Base-by-base conservation (phyloP, 371 early-diverging fungal genomes). In the Actinomortierella ambigua region DNA sequence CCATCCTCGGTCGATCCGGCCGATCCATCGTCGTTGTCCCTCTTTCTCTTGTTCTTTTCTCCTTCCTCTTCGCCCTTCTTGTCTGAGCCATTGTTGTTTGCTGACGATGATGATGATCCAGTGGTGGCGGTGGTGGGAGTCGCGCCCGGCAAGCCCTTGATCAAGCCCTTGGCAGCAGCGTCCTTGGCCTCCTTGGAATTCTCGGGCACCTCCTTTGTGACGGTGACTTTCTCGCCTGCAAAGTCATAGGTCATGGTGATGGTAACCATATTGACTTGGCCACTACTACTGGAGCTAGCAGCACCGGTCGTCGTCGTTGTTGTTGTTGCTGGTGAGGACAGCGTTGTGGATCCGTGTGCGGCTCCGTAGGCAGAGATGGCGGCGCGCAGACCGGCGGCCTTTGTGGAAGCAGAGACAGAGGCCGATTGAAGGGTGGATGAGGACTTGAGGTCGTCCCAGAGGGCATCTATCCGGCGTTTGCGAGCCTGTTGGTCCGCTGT, bases 391-490 rank as follows among this genome's bases (percentile, higher is more conserved):
- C 64, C 66, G 23, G 64, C 64, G 24, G 53, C 57, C 17, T 64
- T 75, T 18, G 53, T 39, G 14, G 39, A 50, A 0, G 52, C 24
- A 14, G 43, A 46, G 5, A 42, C 50, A 4, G 64, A 64, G 44
- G 63, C 49, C 17, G 26, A 58, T 51, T 13, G 23, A 23, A 24
- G n/a, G 24, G 47, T 23, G 9, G 44, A 40, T 39, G 50, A 11
- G 15, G 43, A 13, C 9, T 76, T 77, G 73, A 82, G 62, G 8
- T 82, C 82, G 18, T 67, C 73, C 82, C 82, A 82, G n/a, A 82
- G 64, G 11, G 79, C 78, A 34, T 80, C 82, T 18, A 82, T 59
- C 40, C 34, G 34, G 11, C 34, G 34, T 34, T 34, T 34, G 34
- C 34, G 34, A 34, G 34, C 34, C 11, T 34, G 34, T 6, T 34